Conservation (phyloP, 208 protist genomes). For the Leishmania tropica region DNA sequence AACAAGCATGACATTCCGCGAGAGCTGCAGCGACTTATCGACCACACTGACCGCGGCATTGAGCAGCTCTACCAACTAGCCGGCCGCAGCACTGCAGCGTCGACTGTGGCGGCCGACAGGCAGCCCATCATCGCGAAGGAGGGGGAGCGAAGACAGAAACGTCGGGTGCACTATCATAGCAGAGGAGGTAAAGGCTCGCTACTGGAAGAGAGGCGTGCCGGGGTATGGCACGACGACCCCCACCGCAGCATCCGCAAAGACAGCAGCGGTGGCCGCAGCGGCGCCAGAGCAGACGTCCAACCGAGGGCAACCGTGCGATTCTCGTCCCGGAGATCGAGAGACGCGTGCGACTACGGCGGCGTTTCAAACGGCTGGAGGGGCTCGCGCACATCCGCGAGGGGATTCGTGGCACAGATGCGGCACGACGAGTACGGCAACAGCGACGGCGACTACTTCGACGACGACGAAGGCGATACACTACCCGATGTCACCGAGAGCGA, state of each 20-base stretch:
- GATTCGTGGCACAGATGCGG: background rate
- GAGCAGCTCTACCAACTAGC: constrained; percentile 61
- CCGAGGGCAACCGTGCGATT: background rate
- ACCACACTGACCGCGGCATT: constrained; percentile 70
- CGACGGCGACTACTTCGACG: constrained; percentile 2
- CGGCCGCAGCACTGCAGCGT: constrained; percentile 8
- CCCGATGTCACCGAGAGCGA: background rate
- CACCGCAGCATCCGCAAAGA: background rate
- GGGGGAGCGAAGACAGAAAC: background rate
- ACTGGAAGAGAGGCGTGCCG: background rate
- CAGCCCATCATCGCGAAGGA: background rate
- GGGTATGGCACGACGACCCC: background rate
- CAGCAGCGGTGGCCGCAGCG: background rate
- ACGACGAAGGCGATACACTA: background rate
- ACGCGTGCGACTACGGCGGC: too few relatives aligned
- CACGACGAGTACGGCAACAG: background rate
- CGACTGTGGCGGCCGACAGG: background rate
- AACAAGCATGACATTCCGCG: constrained; percentile 33
- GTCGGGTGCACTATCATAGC: background rate
- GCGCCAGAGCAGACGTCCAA: background rate
- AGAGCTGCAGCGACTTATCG: constrained; percentile 51
- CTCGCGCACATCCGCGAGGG: background rate
- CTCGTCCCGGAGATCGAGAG: background rate
- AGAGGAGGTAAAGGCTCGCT: background rate
- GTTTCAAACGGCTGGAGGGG: background rate